phyloP scores from a whole-genome alignment of 768 basidiomycete species.

The Termitomyces sp. region DNA sequence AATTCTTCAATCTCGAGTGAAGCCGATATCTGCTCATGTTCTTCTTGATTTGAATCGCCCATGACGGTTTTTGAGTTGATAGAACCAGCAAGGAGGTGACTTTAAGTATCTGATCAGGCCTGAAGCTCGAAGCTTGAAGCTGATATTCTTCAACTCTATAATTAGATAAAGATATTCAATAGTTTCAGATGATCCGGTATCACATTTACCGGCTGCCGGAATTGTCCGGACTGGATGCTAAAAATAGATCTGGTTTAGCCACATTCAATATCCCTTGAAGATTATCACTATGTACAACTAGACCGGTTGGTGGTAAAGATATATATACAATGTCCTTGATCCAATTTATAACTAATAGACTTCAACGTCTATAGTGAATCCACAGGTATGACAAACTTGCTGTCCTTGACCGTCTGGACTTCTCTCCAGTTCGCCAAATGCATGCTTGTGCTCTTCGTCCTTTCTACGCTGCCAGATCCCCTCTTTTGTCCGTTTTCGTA shows the following conservation, averaged over 20 bases:
- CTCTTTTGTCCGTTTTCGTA: slow-evolving; percentile 26
- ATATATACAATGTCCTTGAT: too few species aligned
- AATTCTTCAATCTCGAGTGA: slow-evolving; percentile 77
- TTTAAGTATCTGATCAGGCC: not conserved
- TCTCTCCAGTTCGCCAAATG: slow-evolving; percentile 60
- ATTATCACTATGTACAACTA: too few species aligned
- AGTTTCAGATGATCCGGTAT: slow-evolving; percentile 12
- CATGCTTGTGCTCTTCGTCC: slow-evolving; percentile 69
- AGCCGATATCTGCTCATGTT: slow-evolving; percentile 66
- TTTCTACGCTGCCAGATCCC: slow-evolving; percentile 15
- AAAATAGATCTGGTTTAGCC: too few species aligned
- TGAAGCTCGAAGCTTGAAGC: not conserved
- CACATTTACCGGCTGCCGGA: slow-evolving; percentile 19
- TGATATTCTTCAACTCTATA: too few species aligned
- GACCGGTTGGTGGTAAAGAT: too few species aligned
- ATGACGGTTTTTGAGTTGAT: slow-evolving; percentile 8
- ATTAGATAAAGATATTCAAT: too few species aligned
- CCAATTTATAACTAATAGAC: slow-evolving; percentile 27
- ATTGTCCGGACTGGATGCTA: too few species aligned
- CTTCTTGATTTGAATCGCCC: slow-evolving; percentile 44
- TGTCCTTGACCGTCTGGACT: slow-evolving; percentile 51
- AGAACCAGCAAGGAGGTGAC: too few species aligned
- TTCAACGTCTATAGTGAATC: slow-evolving; percentile 89
- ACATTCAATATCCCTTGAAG: too few species aligned
- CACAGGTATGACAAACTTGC: slow-evolving; percentile 86